Percentiles rank a stretch among this genome's conserved stretches.
These are phyloP conservation scores for Plantago ovata DNA, from an alignment of 257 asterid genomes.

Conservation along the genomic window DNA sequence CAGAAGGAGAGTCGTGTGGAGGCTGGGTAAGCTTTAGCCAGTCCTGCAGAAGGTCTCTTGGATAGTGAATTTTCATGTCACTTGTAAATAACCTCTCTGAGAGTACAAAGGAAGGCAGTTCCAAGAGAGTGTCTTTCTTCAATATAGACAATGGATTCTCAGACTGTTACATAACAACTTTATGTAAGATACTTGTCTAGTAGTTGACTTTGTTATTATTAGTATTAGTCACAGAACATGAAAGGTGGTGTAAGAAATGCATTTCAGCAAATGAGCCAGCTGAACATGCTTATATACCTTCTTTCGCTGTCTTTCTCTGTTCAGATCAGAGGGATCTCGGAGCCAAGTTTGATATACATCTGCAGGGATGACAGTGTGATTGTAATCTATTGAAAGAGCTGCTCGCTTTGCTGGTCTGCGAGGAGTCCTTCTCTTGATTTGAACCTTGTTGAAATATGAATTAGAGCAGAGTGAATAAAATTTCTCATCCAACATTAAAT, in stretches of 20 bases:
- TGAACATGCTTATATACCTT: conserved; percentile 23
- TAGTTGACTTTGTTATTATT: too few relatives aligned
- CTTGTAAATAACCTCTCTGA: conserved; percentile 39
- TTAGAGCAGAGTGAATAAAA: conserved; percentile 16
- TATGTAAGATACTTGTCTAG: conserved; percentile 8
- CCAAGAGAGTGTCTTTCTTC: conserved; percentile 61
- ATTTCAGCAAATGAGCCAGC: conserved; percentile 12
- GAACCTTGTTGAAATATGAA: conserved; percentile 31
- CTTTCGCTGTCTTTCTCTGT: conserved; percentile 51
- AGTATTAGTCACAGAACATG: conserved; percentile 2
- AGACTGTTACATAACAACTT: conserved; percentile 37
- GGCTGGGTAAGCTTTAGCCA: conserved; percentile 62
- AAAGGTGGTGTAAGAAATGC: conserved; percentile 18
- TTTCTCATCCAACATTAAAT: conserved; percentile 5
- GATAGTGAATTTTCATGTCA: conserved; percentile 51
- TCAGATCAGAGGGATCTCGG: conserved; percentile 49
- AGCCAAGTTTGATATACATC: conserved; percentile 84
- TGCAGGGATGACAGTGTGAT: conserved; percentile 73
- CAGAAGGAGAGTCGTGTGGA: conserved; percentile 75
- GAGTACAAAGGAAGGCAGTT: conserved; percentile 63
- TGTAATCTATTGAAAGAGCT: too few relatives aligned
- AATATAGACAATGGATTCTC: conserved; percentile 35
- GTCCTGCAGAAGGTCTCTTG: conserved; percentile 56
- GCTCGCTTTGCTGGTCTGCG: conserved; percentile 44
- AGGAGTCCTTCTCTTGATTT: conserved; percentile 31